Evolutionary conservation across 192 early-diverging fungal genomes (phyloP), one percentile per base, ranked within the genome.

Genomic region (Backusella australiensis): DNA sequence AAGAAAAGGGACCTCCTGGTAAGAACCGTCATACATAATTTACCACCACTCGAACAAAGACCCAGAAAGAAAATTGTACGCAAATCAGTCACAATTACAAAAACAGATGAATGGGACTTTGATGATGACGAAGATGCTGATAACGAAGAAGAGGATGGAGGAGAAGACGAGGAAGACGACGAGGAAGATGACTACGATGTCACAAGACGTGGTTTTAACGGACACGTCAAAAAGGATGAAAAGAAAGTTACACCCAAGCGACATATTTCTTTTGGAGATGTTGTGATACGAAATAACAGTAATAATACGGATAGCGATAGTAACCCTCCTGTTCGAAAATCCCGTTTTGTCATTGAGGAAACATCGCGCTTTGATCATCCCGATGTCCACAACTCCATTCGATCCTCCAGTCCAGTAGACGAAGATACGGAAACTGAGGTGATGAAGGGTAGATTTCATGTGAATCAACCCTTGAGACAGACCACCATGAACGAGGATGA

Each of bases 401-500:
- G 77, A 70, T 9, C 70, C 42, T 56, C 69, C 71, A 44, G 53
- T 46, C 68, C 46, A 56, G 7, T 80, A 73, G 49, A 80, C 3
- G 42, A 71, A 59, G 42, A 46, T 29, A 35, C 49, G 0, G 75
- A 70, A 19, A 39, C 52, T 15, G 67, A 89, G 79, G 86, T 93
- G 6, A 89, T 84, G 74, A 94, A 93, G 67, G 93, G 93, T n/a
- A 83, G 93, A 42, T 94, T 94, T 67, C 90, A 90, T 81, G 90
- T 94, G 49, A 88, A 85, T 35, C 52, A 72, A 56, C 39, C 36
- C 9, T 63, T 32, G 6, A 35, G 77, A 66, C 66, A 72, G 4
- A 17, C 8, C 69, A 17, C 56, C 67, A 12, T 19, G 38, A 34
- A 32, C 73, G 71, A 42, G 46, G 67, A 32, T 38, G 17, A 19